Conservation (phyloP, 129 eudicot genomes). For the Glebionis coronaria region DNA sequence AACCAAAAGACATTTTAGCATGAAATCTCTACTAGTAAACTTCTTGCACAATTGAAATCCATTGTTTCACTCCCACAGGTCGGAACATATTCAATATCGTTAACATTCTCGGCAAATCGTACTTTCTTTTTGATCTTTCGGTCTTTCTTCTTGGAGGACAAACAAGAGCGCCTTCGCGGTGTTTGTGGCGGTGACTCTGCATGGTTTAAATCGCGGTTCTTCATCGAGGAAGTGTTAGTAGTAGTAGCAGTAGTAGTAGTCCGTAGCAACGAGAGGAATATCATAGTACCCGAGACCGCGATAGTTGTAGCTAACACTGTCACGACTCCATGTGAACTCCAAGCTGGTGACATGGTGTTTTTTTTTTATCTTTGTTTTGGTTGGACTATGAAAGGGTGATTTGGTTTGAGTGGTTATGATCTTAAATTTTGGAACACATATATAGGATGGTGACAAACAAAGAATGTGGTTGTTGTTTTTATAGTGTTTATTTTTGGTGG, state of each 20-base stretch:
- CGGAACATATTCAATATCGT: constrained; percentile 18
- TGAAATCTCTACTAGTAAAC: constrained; percentile 16
- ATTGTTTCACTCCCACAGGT: neutral
- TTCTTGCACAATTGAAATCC: constrained; percentile 4
- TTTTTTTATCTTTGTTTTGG: neutral
- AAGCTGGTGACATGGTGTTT: constrained; percentile 35
- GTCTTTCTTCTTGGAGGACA: constrained; percentile 42
- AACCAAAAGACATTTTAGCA: neutral
- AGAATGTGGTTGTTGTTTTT: constrained; percentile 6
- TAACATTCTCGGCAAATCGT: constrained; percentile 49
- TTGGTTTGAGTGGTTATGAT: constrained; percentile 8
- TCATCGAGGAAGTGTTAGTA: constrained; percentile 9
- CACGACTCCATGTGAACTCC: constrained; percentile 41
- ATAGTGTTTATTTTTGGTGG: constrained; percentile 23
- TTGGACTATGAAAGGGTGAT: neutral
- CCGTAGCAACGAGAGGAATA: constrained; percentile 37
- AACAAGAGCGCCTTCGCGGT: constrained; percentile 39
- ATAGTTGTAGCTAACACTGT: constrained; percentile 51
- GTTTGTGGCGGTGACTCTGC: neutral
- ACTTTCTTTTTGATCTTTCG: constrained; percentile 47
- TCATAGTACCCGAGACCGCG: constrained; percentile 53
- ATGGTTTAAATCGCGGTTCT: neutral
- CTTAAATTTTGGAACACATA: neutral
- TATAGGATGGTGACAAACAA: constrained; percentile 2
- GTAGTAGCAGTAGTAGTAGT: no score